phyloP scores from a whole-genome alignment of 2,329 filamentous ascomycete genomes.

The Penicillium sp. region DNA sequence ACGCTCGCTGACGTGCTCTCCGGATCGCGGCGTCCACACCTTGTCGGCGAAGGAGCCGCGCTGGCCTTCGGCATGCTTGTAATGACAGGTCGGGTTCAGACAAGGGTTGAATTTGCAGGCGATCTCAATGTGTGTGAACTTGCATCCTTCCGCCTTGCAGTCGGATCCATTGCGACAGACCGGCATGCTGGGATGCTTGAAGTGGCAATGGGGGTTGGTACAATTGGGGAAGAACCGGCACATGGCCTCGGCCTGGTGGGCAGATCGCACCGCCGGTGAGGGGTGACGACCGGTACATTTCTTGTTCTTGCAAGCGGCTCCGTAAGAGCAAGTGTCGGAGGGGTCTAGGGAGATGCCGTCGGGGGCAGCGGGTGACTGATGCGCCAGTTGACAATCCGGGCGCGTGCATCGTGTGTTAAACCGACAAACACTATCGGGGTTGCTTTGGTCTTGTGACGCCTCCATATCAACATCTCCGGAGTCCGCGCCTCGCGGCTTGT shows the following conservation, averaged over 20 bases:
- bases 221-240: slow-evolving; percentile 93
- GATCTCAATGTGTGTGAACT: slow-evolving; percentile 82
- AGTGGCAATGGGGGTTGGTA: slow-evolving; percentile 82
- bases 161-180: slow-evolving; percentile 89
- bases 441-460: slow-evolving; percentile 54
- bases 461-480: slow-evolving; percentile 41
- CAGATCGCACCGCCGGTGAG: slow-evolving; percentile 77
- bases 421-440: slow-evolving; percentile 73
- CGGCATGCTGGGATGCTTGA: slow-evolving; percentile 84
- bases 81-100: slow-evolving; percentile 82
- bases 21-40: slow-evolving; percentile 71
- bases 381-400: slow-evolving; percentile 86
- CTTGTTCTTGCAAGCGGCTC: slow-evolving; percentile 89
- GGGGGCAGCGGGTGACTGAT: slow-evolving; percentile 88
- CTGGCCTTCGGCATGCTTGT: slow-evolving; percentile 90
- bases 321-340: slow-evolving; percentile 77
- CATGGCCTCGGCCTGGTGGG: slow-evolving; percentile 79
- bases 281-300: slow-evolving; percentile 93
- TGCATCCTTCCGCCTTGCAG: slow-evolving; percentile 79
- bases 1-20: slow-evolving; percentile 80
- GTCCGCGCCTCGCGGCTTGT: slow-evolving; percentile 26
- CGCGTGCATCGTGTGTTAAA: slow-evolving; percentile 89
- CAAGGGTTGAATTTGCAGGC: slow-evolving; percentile 92
- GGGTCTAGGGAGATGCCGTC: slow-evolving; percentile 76
- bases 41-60: slow-evolving; percentile 82